These are phyloP conservation scores for Schoenoplectus tabernaemontani DNA, from an alignment of 202 grass and related monocot genomes.

Conservation along the genomic window DNA sequence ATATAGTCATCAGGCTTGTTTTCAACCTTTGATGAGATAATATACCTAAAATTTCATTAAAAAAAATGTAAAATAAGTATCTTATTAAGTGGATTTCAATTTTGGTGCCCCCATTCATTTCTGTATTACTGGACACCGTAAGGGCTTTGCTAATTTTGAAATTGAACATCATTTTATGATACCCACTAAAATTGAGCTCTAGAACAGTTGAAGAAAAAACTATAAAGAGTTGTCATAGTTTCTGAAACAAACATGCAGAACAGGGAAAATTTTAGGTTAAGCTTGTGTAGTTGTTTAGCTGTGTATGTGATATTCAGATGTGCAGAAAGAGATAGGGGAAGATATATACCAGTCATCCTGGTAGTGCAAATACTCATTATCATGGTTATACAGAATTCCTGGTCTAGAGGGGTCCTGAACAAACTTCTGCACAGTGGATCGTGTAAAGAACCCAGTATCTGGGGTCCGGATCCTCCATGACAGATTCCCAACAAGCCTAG, in stretches of 20 bases:
- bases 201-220: neutral
- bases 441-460: constrained; percentile 73
- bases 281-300: neutral
- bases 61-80: neutral
- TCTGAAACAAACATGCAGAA: neutral
- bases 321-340: neutral
- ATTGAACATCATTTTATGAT: neutral
- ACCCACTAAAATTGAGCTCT: neutral
- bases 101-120: neutral
- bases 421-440: constrained; percentile 58
- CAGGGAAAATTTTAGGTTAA: neutral
- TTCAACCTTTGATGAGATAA: constrained; percentile 85
- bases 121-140: neutral
- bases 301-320: neutral
- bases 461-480: constrained; percentile 71
- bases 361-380: constrained; percentile 89
- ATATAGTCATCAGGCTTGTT: constrained; percentile 94
- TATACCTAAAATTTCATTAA: constrained; percentile 51
- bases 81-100: neutral
- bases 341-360: constrained; percentile 84
- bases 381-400: constrained; percentile 85
- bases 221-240: neutral
- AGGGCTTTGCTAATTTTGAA: neutral
- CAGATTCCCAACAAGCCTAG: constrained; percentile 62
- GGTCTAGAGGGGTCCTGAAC: constrained; percentile 64